Percentiles rank a stretch among this genome's conserved stretches.
Evolutionary conservation across 164 flowering plant species (phyloP).

Genomic region (Tetracentron sinense): DNA sequence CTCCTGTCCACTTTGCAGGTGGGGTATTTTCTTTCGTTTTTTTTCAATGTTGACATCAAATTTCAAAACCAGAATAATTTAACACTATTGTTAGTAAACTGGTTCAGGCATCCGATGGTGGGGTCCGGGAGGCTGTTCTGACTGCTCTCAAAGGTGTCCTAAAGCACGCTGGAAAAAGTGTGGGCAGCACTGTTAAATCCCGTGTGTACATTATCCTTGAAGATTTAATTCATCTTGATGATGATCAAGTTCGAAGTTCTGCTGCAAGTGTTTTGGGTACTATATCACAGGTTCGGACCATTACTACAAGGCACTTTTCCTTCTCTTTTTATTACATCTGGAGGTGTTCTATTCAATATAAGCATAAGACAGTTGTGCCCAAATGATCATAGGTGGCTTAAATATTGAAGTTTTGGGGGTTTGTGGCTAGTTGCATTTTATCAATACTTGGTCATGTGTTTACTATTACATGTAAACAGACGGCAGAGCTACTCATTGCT

Average conservation of each 20-base stretch:
- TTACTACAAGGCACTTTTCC: background rate
- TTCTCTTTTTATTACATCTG: background rate
- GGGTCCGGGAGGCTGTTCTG: constrained; percentile 79
- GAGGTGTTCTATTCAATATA: background rate
- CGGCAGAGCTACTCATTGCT: background rate
- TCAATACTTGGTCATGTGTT: too few relatives aligned
- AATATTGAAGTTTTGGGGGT: background rate
- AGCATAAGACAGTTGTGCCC: background rate
- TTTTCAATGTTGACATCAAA: background rate
- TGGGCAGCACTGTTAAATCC: constrained; percentile 52
- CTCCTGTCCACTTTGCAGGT: constrained; percentile 89
- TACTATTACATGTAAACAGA: background rate
- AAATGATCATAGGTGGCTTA: background rate
- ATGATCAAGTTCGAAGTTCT: constrained; percentile 74
- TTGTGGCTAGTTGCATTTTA: too few relatives aligned
- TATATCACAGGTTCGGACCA: constrained; percentile 57
- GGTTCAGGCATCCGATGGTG: constrained; percentile 74
- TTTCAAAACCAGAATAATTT: background rate
- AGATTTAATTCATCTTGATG: constrained; percentile 65
- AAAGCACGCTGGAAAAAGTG: constrained; percentile 90
- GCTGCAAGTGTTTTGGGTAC: constrained; percentile 79
- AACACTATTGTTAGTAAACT: background rate
- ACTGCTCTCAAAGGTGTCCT: constrained; percentile 85
- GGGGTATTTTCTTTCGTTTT: constrained; percentile 9
- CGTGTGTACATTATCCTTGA: constrained; percentile 53